phyloP scores from a whole-genome alignment of 2,329 filamentous ascomycete genomes.

The Cordyceps cicadae region DNA sequence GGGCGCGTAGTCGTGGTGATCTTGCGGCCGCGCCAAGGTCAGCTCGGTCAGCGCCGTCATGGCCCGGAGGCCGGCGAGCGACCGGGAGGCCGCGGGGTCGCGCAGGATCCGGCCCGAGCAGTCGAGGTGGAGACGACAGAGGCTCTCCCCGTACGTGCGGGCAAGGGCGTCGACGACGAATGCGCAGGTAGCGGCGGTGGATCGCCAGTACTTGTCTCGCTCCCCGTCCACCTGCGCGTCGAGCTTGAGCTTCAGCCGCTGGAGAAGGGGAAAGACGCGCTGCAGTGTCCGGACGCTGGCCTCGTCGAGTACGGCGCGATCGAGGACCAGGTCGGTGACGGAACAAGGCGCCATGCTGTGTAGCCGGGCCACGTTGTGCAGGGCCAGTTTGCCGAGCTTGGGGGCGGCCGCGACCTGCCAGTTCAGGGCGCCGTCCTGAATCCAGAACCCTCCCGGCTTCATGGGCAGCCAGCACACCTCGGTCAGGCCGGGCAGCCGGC shows the following conservation, averaged over 20 bases:
- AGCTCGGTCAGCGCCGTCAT: neutral
- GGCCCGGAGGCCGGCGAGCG: neutral
- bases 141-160: too few species aligned
- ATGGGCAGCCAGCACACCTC: neutral
- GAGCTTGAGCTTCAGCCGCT: too few species aligned
- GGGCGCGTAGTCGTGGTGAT: neutral
- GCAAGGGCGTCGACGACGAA: too few species aligned
- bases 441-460: neutral
- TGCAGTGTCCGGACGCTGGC: too few species aligned
- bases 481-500: neutral
- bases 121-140: too few species aligned
- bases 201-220: too few species aligned
- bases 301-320: too few species aligned
- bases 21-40: neutral
- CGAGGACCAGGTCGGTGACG: neutral
- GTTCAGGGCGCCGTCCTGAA: neutral
- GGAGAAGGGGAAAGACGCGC: too few species aligned
- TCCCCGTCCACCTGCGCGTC: too few species aligned
- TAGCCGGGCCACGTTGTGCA: accelerated
- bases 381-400: neutral
- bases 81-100: too few species aligned
- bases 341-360: neutral
- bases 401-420: neutral
- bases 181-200: too few species aligned
- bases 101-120: too few species aligned